These are phyloP conservation scores for Nemania serpens DNA, from an alignment of 2,329 filamentous ascomycete species.

Conservation along the genomic window DNA sequence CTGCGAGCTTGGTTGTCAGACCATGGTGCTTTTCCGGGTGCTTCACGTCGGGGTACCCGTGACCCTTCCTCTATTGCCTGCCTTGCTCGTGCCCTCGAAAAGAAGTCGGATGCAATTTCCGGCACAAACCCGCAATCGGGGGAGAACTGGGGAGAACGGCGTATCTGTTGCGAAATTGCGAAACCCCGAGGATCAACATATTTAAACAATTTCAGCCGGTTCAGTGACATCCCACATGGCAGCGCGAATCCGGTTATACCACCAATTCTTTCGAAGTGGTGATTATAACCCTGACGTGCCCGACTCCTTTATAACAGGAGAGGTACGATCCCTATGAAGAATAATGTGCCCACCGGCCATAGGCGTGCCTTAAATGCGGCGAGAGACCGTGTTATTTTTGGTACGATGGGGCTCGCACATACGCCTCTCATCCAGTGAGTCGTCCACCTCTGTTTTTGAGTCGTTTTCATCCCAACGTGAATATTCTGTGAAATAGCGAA, in stretches of 20 bases:
- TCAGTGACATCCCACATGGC: slow-evolving; percentile 37
- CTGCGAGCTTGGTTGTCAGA: slow-evolving; percentile 43
- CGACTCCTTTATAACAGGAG: slow-evolving; percentile 43
- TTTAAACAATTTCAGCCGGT: neutral
- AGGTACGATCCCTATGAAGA: slow-evolving; percentile 44
- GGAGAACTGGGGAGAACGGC: slow-evolving; percentile 43
- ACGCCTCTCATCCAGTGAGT: slow-evolving; percentile 40
- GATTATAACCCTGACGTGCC: slow-evolving; percentile 26
- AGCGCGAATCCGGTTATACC: slow-evolving; percentile 50
- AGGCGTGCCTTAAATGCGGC: slow-evolving; percentile 32
- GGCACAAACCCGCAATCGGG: slow-evolving; percentile 46
- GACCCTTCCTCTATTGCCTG: slow-evolving; percentile 34
- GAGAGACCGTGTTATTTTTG: slow-evolving; percentile 25
- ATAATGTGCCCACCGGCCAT: slow-evolving; percentile 43
- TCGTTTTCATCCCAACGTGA: slow-evolving; percentile 33
- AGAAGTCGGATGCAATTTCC: slow-evolving; percentile 47
- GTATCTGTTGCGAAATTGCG: slow-evolving; percentile 47
- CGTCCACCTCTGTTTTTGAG: slow-evolving; percentile 35
- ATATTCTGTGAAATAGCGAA: slow-evolving; percentile 21
- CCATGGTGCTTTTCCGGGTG: slow-evolving; percentile 43
- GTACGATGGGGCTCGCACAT: slow-evolving; percentile 28
- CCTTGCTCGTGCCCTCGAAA: slow-evolving; percentile 37
- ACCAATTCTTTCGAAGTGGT: slow-evolving; percentile 41
- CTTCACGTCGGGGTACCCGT: slow-evolving; percentile 47
- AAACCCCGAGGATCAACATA: neutral